These are phyloP conservation scores for Pelargonium nanum DNA, from an alignment of 345 rosid genomes.

Conservation along the genomic window DNA sequence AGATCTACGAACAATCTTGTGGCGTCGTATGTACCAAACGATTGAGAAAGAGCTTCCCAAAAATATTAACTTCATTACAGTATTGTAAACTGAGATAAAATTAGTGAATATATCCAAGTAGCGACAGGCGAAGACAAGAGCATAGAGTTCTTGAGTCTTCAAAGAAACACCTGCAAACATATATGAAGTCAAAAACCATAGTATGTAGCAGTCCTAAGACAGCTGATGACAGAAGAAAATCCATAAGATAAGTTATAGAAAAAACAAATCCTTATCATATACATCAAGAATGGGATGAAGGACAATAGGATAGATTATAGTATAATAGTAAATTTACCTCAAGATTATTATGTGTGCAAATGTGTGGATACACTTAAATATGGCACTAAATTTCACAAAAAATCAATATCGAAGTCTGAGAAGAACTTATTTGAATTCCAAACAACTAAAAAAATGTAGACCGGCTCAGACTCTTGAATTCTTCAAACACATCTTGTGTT, in stretches of 20 bases:
- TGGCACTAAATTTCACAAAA: neutral
- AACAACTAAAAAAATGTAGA: too few relatives aligned
- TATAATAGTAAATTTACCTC: neutral
- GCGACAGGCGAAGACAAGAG: constrained; percentile 55
- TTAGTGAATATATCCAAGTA: constrained; percentile 74
- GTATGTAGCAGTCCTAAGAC: neutral
- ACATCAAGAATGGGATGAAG: neutral
- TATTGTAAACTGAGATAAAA: constrained; percentile 60
- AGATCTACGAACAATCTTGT: constrained; percentile 60
- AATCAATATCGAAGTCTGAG: neutral
- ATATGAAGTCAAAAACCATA: neutral
- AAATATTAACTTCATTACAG: constrained; percentile 68
- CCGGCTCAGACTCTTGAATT: neutral
- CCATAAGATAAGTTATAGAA: neutral
- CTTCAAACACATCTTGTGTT: neutral
- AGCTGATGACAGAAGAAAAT: neutral
- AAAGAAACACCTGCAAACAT: constrained; percentile 54
- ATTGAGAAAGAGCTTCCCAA: constrained; percentile 72
- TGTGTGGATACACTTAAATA: too few relatives aligned
- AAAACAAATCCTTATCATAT: neutral
- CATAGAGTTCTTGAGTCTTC: constrained; percentile 86
- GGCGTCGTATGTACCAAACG: constrained; percentile 75
- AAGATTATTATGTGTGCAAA: too few relatives aligned
- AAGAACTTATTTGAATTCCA: neutral
- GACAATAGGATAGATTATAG: neutral